These are phyloP conservation scores for Aspergillus neoniger DNA, from an alignment of 2,329 filamentous ascomycete genomes.

Conservation along the genomic window DNA sequence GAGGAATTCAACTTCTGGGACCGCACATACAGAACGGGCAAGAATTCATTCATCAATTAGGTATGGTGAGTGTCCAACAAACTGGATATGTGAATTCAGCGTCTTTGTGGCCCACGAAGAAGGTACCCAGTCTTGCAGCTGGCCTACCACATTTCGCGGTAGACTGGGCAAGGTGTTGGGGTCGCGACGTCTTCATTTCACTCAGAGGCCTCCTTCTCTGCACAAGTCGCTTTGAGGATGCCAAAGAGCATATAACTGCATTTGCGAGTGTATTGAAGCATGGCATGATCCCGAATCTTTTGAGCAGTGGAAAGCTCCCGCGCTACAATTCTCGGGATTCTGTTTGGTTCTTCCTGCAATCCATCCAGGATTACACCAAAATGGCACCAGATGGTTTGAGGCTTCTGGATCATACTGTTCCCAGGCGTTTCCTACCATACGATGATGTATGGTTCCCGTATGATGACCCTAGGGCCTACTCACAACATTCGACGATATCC, in stretches of 20 bases:
- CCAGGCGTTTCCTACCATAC: slow-evolving; percentile 86
- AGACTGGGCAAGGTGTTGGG: slow-evolving; percentile 96
- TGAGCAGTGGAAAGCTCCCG: slow-evolving; percentile 80
- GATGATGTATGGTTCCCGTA: slow-evolving; percentile 91
- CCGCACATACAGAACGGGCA: slow-evolving; percentile 77
- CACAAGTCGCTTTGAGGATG: slow-evolving; percentile 83
- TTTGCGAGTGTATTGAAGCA: slow-evolving; percentile 97
- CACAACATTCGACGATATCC: slow-evolving; percentile 75
- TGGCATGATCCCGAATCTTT: slow-evolving; percentile 94
- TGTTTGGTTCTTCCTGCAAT: slow-evolving; percentile 96
- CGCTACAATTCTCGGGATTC: slow-evolving; percentile 96
- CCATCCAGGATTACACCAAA: slow-evolving; percentile 87
- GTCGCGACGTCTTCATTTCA: slow-evolving; percentile 94
- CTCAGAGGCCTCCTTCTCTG: slow-evolving; percentile 88
- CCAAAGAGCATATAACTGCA: slow-evolving; percentile 88
- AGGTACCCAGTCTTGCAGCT: slow-evolving; percentile 84
- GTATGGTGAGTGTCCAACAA: slow-evolving; percentile 89
- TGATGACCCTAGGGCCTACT: slow-evolving; percentile 83
- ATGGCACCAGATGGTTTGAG: slow-evolving; percentile 75
- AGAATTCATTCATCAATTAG: slow-evolving; percentile 82
- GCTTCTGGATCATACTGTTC: slow-evolving; percentile 74
- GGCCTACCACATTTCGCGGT: slow-evolving; percentile 92
- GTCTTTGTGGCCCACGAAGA: slow-evolving; percentile 82
- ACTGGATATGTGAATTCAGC: slow-evolving; percentile 87
- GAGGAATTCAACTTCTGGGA: slow-evolving; percentile 76